phyloP scores from a whole-genome alignment of 176 grass and related monocot species.

The Phoenix roebelenii region DNA sequence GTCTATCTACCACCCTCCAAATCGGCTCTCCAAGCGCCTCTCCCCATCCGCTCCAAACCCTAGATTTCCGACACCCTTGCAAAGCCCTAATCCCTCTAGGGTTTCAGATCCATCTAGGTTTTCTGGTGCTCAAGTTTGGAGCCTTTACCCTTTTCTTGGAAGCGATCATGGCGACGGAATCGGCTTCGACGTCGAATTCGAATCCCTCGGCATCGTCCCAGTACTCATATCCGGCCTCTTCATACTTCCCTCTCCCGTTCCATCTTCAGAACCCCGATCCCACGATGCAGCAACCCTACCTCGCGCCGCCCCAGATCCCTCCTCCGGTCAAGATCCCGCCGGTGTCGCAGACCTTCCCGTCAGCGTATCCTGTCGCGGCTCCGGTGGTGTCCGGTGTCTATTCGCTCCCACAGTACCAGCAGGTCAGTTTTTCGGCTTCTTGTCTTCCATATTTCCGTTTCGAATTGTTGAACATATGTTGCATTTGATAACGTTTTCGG shows the following conservation, averaged over 20 bases:
- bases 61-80: no score
- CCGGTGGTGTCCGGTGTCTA: constrained; percentile 15
- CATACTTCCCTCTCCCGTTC: constrained; percentile 87
- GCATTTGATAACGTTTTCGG: no score
- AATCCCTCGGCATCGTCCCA: constrained; percentile 8
- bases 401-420: constrained; percentile 43
- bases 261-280: constrained; percentile 49
- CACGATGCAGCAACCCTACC: constrained; percentile 1
- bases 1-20: no score
- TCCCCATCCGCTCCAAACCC: no score
- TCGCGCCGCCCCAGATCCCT: constrained; percentile 15
- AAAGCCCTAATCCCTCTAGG: no score
- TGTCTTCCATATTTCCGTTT: not conserved
- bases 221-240: not conserved
- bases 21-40: no score
- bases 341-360: no score
- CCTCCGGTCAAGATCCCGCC: not conserved
- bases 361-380: not conserved
- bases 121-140: no score
- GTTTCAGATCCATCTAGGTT: no score
- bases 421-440: constrained; percentile 25
- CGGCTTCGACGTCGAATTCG: constrained; percentile 11
- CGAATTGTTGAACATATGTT: not conserved
- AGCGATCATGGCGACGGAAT: constrained; percentile 11
- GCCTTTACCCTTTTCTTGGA: no score